Conservation (phyloP, 129 eudicot genomes). For the Helianthus tuberosus region DNA sequence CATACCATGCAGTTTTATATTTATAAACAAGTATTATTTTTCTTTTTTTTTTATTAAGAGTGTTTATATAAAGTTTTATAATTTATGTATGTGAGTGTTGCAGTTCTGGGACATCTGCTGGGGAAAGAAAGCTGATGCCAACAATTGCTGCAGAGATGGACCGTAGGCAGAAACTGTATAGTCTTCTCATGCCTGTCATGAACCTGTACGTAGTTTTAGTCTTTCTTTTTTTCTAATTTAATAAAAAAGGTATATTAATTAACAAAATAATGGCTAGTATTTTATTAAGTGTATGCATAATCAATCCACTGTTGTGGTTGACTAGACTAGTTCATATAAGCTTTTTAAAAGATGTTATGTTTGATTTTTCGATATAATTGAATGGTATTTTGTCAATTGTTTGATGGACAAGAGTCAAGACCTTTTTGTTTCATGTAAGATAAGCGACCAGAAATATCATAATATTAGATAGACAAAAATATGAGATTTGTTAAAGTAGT, state of each 20-base stretch:
- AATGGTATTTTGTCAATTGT: not conserved
- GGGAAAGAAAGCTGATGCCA: slow-evolving; percentile 95
- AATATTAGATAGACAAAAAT: not conserved
- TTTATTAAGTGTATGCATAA: not conserved
- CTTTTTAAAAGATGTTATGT: not conserved
- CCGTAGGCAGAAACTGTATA: slow-evolving; percentile 66
- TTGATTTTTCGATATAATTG: not conserved
- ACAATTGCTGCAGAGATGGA: slow-evolving; percentile 78
- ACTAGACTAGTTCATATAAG: not conserved
- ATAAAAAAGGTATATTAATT: not conserved
- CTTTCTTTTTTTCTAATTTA: slow-evolving; percentile 12
- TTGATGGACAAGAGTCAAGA: not conserved
- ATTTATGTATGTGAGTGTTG: not conserved
- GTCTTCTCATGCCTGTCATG: slow-evolving; percentile 92
- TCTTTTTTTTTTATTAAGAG: too few species aligned
- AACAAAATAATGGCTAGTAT: not conserved
- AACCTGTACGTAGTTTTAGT: slow-evolving; percentile 53
- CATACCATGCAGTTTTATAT: not conserved
- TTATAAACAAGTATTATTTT: too few species aligned
- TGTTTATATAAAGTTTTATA: too few species aligned
- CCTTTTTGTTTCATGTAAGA: not conserved
- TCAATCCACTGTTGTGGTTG: not conserved
- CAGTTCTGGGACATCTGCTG: slow-evolving; percentile 96
- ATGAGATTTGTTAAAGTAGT: not conserved
- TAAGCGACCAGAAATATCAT: not conserved